phyloP scores from a whole-genome alignment of 495 filamentous ascomycete species.

The Podospora anserina region DNA sequence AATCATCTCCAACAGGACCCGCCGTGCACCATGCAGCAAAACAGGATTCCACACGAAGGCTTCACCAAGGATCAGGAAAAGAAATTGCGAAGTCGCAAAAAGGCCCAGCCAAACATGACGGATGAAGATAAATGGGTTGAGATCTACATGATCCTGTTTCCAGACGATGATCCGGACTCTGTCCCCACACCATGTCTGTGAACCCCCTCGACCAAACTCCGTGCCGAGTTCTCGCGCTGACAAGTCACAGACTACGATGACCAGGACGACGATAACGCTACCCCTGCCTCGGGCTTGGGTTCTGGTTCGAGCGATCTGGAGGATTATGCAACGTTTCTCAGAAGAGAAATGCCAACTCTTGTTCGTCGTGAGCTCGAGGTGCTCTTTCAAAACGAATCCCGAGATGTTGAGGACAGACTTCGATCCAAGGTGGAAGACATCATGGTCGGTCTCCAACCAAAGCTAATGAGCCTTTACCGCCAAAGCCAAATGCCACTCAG shows the following conservation, averaged over 20 bases:
- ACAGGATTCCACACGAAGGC: constrained; percentile 23
- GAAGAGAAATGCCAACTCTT: constrained; percentile 32
- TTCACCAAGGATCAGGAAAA: constrained; percentile 35
- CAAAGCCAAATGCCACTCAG: constrained; percentile 30
- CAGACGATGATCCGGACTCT: constrained; percentile 34
- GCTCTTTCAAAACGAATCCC: constrained; percentile 25
- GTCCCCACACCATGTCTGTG: constrained; percentile 41
- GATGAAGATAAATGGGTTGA: constrained; percentile 46
- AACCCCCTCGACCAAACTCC: background rate
- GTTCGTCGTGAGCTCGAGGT: constrained; percentile 31
- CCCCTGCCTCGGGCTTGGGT: constrained; percentile 9
- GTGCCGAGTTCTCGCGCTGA: constrained; percentile 7
- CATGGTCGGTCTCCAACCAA: constrained; percentile 27
- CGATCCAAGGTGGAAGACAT: constrained; percentile 27
- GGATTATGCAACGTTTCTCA: constrained; percentile 29
- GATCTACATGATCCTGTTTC: constrained; percentile 44
- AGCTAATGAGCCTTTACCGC: constrained; percentile 25
- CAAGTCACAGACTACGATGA: constrained; percentile 25
- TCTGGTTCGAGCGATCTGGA: constrained; percentile 22
- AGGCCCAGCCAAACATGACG: constrained; percentile 37
- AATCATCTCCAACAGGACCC: constrained; percentile 30
- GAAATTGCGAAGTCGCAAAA: constrained; percentile 40
- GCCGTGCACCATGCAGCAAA: constrained; percentile 22
- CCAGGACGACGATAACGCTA: constrained; percentile 29
- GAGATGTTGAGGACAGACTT: constrained; percentile 26